Conservation (phyloP, 768 basidiomycete genomes). For the Coprinopsis marcescibilis region DNA sequence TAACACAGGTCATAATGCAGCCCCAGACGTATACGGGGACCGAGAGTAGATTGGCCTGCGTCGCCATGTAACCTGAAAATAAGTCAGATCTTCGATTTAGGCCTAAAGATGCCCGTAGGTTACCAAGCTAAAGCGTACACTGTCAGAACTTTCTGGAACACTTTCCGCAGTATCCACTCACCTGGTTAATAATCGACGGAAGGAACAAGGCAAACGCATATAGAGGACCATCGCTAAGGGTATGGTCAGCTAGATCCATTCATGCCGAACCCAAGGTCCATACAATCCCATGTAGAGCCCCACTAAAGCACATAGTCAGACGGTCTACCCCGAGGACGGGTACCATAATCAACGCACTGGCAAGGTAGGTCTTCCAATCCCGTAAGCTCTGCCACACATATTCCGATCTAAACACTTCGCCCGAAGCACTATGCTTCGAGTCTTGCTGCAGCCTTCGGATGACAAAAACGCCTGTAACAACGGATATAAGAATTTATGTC, state of each 20-base stretch:
- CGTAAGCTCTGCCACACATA: slow-evolving; percentile 55
- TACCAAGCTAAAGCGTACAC: too few relatives aligned
- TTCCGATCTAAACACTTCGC: slow-evolving; percentile 46
- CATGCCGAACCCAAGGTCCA: slow-evolving; percentile 13
- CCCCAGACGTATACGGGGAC: slow-evolving; percentile 76
- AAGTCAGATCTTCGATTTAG: not conserved
- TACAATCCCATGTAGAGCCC: slow-evolving; percentile 69
- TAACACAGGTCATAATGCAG: slow-evolving; percentile 55
- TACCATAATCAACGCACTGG: slow-evolving; percentile 38
- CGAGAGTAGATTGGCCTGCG: slow-evolving; percentile 65
- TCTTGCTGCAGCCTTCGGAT: slow-evolving; percentile 62
- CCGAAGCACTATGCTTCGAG: slow-evolving; percentile 59
- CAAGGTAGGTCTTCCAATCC: slow-evolving; percentile 73
- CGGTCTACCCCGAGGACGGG: slow-evolving; percentile 1
- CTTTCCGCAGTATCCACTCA: slow-evolving; percentile 20
- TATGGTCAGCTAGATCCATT: not conserved
- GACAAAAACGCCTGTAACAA: slow-evolving; percentile 49
- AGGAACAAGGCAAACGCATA: slow-evolving; percentile 50
- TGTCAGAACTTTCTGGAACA: not conserved
- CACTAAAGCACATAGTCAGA: slow-evolving; percentile 34
- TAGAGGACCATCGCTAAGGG: slow-evolving; percentile 45
- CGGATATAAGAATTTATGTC: not conserved
- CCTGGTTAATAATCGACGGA: slow-evolving; percentile 54
- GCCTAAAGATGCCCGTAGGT: too few relatives aligned
- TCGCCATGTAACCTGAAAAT: slow-evolving; percentile 49